Evolutionary conservation across 2,329 filamentous ascomycete genomes (phyloP).

Genomic region (Capronia americana): DNA sequence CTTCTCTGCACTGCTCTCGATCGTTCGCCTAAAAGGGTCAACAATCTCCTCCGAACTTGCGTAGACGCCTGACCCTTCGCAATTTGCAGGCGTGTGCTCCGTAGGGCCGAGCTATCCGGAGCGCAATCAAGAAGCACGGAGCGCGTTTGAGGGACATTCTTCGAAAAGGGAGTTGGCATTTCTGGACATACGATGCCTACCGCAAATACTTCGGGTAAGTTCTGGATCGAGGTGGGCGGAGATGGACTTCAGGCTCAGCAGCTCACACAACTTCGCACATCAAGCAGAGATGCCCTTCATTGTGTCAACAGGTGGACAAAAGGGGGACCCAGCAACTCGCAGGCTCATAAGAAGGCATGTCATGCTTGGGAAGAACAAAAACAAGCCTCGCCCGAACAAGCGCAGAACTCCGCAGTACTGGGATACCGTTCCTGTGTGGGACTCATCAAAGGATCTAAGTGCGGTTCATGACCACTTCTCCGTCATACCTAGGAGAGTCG

Average conservation of each 20-base stretch:
- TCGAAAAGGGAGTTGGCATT: neutral
- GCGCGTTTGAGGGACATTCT: too few species aligned
- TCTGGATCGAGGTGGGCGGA: neutral
- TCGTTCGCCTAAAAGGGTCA: neutral
- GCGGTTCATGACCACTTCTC: neutral
- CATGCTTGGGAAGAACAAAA: conserved; percentile 53
- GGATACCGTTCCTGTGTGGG: neutral
- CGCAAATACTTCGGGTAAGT: conserved; percentile 6
- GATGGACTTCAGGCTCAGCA: neutral
- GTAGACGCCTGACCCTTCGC: neutral
- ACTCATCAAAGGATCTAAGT: neutral
- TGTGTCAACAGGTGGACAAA: conserved; percentile 41
- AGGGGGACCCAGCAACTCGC: conserved; percentile 43
- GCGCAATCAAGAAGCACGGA: too few species aligned
- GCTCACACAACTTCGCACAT: neutral
- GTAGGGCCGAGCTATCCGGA: too few species aligned
- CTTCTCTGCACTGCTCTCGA: neutral
- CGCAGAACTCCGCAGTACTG: conserved; percentile 1
- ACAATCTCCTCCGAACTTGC: neutral
- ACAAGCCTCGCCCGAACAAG: conserved; percentile 37
- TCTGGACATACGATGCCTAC: neutral
- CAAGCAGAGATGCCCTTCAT: conserved; percentile 43
- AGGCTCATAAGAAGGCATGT: conserved; percentile 52
- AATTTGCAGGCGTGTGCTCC: too few species aligned
- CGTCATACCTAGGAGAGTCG: conserved; percentile 11